Base-by-base conservation (phyloP, 192 early-diverging fungal genomes). In the Thamnidium elegans region DNA sequence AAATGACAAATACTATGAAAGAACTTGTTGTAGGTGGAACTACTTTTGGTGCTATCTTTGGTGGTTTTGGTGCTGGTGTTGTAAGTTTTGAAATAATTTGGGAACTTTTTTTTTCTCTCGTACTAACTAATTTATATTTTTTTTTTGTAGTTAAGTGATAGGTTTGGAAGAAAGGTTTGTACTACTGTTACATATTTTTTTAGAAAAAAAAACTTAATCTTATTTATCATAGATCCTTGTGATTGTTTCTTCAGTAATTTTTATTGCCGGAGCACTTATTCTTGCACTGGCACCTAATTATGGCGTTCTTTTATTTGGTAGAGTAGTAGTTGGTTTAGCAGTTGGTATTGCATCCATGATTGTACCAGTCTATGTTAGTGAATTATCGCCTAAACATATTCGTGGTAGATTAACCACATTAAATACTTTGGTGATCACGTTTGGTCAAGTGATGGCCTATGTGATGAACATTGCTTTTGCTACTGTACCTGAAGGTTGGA, bases 21-120 rank as follows among this genome's bases (percentile, higher is more conserved):
- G 82, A 81, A 71, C 70, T 79, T 53, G 59, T 84, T 11, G 82
- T 84, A 44, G 82, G 82, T 53, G 80, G 76, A 62, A 83, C 81
- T 6, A 83, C 81, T n/a, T 62, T 83, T 13, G 81, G 81, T 39
- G 82, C 82, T 23, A 79, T 84, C 62, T 67, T 80, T 50, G 79
- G 82, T 20, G 77, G 82, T 30, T 69, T 84, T 9, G 67, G 75
- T 66, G 77, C 79, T 39, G 82, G 82, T 44, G 50, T 68, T 42
- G 69, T 65, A 68, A 43, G 11, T 53, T 36, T 30, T 26, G 0
- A 39, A 39, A 4, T 7, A 7, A 36, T 36, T 36, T 36, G 34
- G n/a, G n/a, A n/a, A 26, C 26, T 39, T 39, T 9, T 39, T 39
- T 39, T 39, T 39, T 39, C 36, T 39, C 5, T 10, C 7, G 36